These are phyloP conservation scores for Puccinia horiana DNA, from an alignment of 1,284 basidiomycete genomes.

Conservation along the genomic window DNA sequence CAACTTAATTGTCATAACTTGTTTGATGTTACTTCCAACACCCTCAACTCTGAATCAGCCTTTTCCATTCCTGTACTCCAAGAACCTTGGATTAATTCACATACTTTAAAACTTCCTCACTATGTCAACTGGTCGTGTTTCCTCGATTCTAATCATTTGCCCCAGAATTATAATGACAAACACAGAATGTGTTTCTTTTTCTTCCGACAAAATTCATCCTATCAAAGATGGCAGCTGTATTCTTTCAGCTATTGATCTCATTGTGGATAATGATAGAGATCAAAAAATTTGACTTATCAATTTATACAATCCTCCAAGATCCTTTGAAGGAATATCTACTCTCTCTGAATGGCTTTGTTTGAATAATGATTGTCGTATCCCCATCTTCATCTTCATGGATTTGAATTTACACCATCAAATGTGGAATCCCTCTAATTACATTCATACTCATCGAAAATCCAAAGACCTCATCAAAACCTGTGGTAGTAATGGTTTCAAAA, in stretches of 20 bases:
- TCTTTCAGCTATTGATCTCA: neutral
- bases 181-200: neutral
- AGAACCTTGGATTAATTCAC: neutral
- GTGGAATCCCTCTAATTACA: slow-evolving; percentile 11
- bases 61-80: neutral
- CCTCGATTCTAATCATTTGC: neutral
- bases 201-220: neutral
- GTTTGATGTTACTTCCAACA: neutral
- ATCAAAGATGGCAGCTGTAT: neutral
- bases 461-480: neutral
- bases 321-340: neutral
- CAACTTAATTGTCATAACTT: neutral
- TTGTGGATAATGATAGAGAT: neutral
- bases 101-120: neutral
- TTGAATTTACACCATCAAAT: neutral
- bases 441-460: neutral
- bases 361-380: neutral
- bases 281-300: neutral
- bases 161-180: neutral
- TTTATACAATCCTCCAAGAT: neutral
- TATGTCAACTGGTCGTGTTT: neutral
- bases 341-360: neutral
- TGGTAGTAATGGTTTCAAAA: slow-evolving; percentile 18
- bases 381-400: slow-evolving; percentile 5
- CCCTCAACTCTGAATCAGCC: neutral